phyloP scores from a whole-genome alignment of 2,329 filamentous ascomycete species.

The Colletotrichum lentis region DNA sequence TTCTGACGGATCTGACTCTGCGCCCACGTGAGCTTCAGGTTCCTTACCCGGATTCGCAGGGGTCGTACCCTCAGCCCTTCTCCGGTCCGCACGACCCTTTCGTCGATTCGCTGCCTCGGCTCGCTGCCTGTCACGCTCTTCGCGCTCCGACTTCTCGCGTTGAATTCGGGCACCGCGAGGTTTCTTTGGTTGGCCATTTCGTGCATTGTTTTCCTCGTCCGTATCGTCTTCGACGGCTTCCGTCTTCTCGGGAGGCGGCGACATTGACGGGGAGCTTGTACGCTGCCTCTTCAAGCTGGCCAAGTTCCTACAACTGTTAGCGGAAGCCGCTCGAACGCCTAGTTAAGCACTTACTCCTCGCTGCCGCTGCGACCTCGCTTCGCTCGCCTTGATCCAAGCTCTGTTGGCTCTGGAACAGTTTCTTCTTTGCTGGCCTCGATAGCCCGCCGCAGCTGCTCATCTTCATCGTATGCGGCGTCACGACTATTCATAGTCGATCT shows the following conservation, averaged over 20 bases:
- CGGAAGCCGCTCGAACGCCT: constrained; percentile 2
- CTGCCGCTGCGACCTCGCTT: constrained; percentile 91
- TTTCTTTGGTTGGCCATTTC: constrained; percentile 65
- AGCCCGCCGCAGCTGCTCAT: constrained; percentile 84
- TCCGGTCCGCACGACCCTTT: constrained; percentile 81
- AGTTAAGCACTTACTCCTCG: constrained; percentile 77
- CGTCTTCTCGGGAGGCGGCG: constrained; percentile 62
- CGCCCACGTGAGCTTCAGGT: constrained; percentile 48
- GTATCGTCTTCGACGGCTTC: constrained; percentile 68
- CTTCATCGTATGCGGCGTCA: constrained; percentile 93
- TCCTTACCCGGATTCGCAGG: constrained; percentile 42
- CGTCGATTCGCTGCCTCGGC: constrained; percentile 80
- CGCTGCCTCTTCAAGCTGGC: constrained; percentile 81
- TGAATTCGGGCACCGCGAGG: constrained; percentile 67
- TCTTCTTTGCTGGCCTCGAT: constrained; percentile 96
- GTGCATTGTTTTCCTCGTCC: constrained; percentile 69
- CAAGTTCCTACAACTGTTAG: constrained; percentile 64
- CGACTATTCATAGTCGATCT: constrained; percentile 98
- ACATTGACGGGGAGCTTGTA: constrained; percentile 78
- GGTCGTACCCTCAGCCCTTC: constrained; percentile 78
- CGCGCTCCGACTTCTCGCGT: constrained; percentile 70
- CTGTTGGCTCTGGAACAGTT: constrained; percentile 60
- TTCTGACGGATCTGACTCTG: constrained; percentile 77
- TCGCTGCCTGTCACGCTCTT: constrained; percentile 77
- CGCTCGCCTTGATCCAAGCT: constrained; percentile 66